Evolutionary conservation across 2,329 filamentous ascomycete species (phyloP), one percentile per base, ranked within the genome.

Genomic region (Tolypocladium album): DNA sequence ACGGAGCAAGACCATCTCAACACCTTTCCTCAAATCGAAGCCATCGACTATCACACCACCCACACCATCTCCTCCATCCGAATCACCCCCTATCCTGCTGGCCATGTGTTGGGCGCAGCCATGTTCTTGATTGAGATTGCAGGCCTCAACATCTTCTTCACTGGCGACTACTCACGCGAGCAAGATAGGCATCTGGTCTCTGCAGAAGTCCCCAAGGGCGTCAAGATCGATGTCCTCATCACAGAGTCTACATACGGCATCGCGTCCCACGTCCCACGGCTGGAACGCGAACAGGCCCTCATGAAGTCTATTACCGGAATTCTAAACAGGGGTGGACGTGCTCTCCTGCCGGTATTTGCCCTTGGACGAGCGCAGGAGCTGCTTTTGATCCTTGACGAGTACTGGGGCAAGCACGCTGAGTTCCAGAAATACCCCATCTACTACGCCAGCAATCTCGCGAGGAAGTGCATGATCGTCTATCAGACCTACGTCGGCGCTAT

Each of bases 61-160:
- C 93, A 99, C 69, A 97, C 92, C 11, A 93, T 97, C 64, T 94
- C 93, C 40, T 96, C 92, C 43, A 96, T 99, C 66, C 88, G 92
- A 59, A 96, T 99, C 67, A 99, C 94, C 0, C 94, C 94, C 20
- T 97, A 96, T 67, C 94, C 95, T 3, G 94, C 94, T 9, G 94
- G 94, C 31, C 94, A 99, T 78, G 94, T 99, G n/a, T 82, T 99
- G 12, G 94, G 94, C 45, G 94, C 94, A 15, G 94, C 94, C 68
- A 99, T 99, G 94, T 99, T 96, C 66, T 82, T 97, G 40, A 90
- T 99, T 66, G 93, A 97, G 70, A 99, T 99, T 69, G 94, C 93
- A 4, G 94, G 93, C 0, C 83, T 99, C 61, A 97, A 96, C 69
- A 93, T 97, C 61, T 86, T 99, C 67, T 99, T 99, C 74, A 99